These are phyloP conservation scores for Bipolaris zeicola DNA, from an alignment of 2,329 filamentous ascomycete species.

Conservation along the genomic window DNA sequence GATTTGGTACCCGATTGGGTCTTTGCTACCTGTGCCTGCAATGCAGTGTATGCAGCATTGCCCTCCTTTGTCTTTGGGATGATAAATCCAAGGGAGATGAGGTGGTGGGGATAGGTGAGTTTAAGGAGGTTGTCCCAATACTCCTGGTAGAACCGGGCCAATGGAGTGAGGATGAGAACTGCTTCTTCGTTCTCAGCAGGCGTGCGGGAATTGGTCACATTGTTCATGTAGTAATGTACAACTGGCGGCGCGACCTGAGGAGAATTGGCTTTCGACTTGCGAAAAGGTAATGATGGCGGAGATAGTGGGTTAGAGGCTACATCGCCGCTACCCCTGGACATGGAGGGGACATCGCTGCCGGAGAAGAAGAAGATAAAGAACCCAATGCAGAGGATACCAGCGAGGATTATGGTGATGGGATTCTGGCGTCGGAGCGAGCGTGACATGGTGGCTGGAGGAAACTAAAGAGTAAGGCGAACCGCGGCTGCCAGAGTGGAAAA, in stretches of 20 bases:
- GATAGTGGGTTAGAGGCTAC: constrained; percentile 73
- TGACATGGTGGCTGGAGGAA: constrained; percentile 54
- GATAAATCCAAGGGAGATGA: constrained; percentile 95
- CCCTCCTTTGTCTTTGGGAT: constrained; percentile 92
- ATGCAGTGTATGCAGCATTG: constrained; percentile 78
- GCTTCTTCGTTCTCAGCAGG: constrained; percentile 82
- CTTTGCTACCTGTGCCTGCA: constrained; percentile 84
- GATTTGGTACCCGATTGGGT: constrained; percentile 83
- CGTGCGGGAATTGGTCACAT: constrained; percentile 79
- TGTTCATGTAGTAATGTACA: constrained; percentile 92
- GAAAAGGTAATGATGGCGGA: constrained; percentile 74
- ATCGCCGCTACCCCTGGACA: constrained; percentile 55
- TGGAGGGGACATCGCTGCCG: constrained; percentile 61
- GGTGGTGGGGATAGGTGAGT: constrained; percentile 86
- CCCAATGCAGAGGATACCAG: constrained; percentile 70
- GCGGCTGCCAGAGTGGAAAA: constrained; percentile 34
- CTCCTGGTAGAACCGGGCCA: constrained; percentile 88
- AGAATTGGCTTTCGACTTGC: constrained; percentile 64
- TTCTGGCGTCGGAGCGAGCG: constrained; percentile 79
- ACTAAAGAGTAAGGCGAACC: constrained; percentile 31
- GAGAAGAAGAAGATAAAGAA: constrained; percentile 66
- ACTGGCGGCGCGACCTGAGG: constrained; percentile 77
- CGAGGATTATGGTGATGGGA: constrained; percentile 75
- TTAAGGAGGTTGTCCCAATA: constrained; percentile 94
- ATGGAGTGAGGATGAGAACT: constrained; percentile 88